Percentiles rank a stretch among this genome's conserved stretches.
phyloP scores from a whole-genome alignment of 257 asterid species.

The Capsicum baccatum region DNA sequence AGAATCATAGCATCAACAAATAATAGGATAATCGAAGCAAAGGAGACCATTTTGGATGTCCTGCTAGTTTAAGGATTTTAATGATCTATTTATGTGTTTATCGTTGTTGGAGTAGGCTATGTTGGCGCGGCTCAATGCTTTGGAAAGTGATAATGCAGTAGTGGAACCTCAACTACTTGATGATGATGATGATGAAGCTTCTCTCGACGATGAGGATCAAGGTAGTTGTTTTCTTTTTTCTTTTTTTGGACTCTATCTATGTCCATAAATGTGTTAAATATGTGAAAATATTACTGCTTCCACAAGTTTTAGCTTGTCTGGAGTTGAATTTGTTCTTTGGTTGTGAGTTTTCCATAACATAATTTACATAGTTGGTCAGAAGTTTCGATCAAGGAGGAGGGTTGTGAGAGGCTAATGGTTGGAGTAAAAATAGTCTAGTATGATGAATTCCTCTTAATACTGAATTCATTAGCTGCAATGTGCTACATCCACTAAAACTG shows the following conservation, averaged over 20 bases:
- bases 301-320: neutral
- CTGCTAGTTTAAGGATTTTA: neutral
- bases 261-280: neutral
- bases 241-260: neutral
- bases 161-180: constrained; percentile 67
- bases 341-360: neutral
- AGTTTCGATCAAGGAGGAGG: neutral
- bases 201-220: constrained; percentile 94
- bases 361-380: neutral
- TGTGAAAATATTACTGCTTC: neutral
- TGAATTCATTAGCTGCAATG: neutral
- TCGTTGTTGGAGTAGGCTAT: constrained; percentile 58
- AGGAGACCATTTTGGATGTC: neutral
- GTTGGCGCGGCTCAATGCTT: constrained; percentile 92
- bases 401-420: neutral
- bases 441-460: neutral
- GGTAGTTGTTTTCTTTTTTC: constrained; percentile 42
- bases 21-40: too few species aligned
- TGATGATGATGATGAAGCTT: constrained; percentile 91
- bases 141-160: constrained; percentile 91
- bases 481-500: neutral
- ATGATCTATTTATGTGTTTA: neutral
- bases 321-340: neutral
- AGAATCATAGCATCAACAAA: too few species aligned
- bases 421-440: neutral